Percentiles rank a stretch among this genome's conserved stretches.
Evolutionary conservation across 202 grass and related monocot genomes (phyloP).

Genomic region (Dendrocalamus latiflorus): DNA sequence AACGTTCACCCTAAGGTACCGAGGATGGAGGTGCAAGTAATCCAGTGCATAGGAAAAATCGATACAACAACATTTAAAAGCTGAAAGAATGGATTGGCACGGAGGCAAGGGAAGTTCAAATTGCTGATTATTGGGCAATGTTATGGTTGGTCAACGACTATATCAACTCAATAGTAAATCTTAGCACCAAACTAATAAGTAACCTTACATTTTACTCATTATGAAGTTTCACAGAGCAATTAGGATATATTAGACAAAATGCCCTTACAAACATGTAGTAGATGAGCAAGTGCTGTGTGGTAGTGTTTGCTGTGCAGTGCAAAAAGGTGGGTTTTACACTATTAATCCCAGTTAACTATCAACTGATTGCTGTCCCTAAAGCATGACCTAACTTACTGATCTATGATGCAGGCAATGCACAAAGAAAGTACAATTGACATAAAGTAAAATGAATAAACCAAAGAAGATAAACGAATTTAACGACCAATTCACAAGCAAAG

Average conservation of each 20-base stretch:
- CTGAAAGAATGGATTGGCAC: not conserved
- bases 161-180: not conserved
- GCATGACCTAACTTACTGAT: not conserved
- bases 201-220: not conserved
- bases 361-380: not conserved
- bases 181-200: not conserved
- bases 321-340: not conserved
- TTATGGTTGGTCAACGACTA: not conserved
- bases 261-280: not conserved
- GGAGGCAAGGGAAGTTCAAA: not conserved
- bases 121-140: not conserved
- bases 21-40: conserved; percentile 24
- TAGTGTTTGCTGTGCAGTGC: not conserved
- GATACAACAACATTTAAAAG: not conserved
- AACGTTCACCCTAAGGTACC: not conserved
- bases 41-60: not conserved
- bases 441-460: not conserved
- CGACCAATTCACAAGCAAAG: not conserved
- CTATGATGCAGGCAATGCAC: not conserved
- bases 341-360: not conserved
- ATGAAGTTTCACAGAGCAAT: not conserved
- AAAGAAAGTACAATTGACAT: not conserved
- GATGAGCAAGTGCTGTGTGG: not conserved
- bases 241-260: not conserved
- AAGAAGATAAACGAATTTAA: not conserved